Evolutionary conservation across 2,329 filamentous ascomycete genomes (phyloP), one percentile per base, ranked within the genome.

Genomic region (Leptographium radiaticola): DNA sequence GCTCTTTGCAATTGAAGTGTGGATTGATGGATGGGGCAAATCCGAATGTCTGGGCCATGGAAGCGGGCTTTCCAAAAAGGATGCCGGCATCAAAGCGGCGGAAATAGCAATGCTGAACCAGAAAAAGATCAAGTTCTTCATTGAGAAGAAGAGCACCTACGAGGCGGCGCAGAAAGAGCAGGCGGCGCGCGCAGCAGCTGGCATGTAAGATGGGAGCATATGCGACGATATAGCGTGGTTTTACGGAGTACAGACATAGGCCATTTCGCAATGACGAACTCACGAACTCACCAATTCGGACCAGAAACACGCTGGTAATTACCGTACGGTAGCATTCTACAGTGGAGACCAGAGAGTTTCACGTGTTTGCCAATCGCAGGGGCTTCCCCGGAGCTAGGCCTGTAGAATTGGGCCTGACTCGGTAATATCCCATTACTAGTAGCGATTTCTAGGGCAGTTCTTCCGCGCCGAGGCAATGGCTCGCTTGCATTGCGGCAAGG

Each of bases 11-110:
- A 74, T 89, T 1, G 83, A 76, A 1, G 75, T 80, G 0, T 86
- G 80, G 60, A 69, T 89, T 33, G 77, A 80, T 20, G 86, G 84
- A 0, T 86, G 82, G 74, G 86, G 85, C 6, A 81, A 84, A 65
- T 75, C 73, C 36, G 70, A 77, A 63, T 68, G 77, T 54, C 67
- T 90, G 7, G 86, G 81, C 0, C 73, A 71, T 46, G 86, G 84
- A 0, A 77, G 75, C 36, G 86, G 77, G 1, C 68, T 80, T 58
- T 80, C 76, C 53, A 89, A 89, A 68, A 80, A 77, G 54, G 83
- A 87, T 54, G 87, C 86, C 1, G 83, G 82, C 0, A 71, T 77
- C 15, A 81, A 77, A 59, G 86, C 86, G 1, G 87, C 87, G 1
- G 67, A 71, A 44, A 71, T 73, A 59, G 84, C 83, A 0, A 62